Conservation (phyloP, 352 stramenopile species). For the Globisporangium takayamanum region DNA sequence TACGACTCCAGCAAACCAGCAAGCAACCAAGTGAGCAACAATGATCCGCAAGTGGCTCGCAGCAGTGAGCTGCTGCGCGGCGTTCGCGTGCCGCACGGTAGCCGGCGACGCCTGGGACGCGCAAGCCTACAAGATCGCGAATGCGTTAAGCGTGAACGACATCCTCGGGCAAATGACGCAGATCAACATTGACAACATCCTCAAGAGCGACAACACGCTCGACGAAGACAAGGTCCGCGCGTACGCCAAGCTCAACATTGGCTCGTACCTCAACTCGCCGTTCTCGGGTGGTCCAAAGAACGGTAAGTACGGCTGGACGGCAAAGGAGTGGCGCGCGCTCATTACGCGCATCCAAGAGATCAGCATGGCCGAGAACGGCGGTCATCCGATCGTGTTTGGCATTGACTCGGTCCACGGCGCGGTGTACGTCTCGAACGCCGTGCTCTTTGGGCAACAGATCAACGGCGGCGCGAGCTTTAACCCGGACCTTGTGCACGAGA, state of each 20-base stretch:
- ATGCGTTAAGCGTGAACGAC: slow-evolving; percentile 43
- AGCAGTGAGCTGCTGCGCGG: slow-evolving; percentile 21
- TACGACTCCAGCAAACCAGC: not conserved
- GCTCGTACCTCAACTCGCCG: slow-evolving; percentile 87
- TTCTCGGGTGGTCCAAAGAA: slow-evolving; percentile 23
- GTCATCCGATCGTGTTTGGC: slow-evolving; percentile 76
- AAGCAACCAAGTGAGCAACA: not conserved
- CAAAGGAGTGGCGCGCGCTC: slow-evolving; percentile 60
- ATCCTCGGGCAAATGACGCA: slow-evolving; percentile 83
- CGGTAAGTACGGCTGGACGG: slow-evolving; percentile 30
- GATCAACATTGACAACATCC: slow-evolving; percentile 64
- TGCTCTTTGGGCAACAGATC: slow-evolving; percentile 87
- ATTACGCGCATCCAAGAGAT: slow-evolving; percentile 78
- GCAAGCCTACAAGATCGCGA: slow-evolving; percentile 44
- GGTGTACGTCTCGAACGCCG: slow-evolving; percentile 75
- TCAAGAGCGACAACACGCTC: slow-evolving; percentile 34
- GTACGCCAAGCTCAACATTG: slow-evolving; percentile 80
- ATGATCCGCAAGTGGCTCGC: slow-evolving; percentile 23
- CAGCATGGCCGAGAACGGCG: slow-evolving; percentile 45
- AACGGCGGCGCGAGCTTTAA: slow-evolving; percentile 89
- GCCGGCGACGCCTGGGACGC: slow-evolving; percentile 25
- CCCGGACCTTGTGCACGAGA: slow-evolving; percentile 50
- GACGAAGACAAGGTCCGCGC: slow-evolving; percentile 37
- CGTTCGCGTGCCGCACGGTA: slow-evolving; percentile 17
- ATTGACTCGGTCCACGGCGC: slow-evolving; percentile 89